These are phyloP conservation scores for Chlamydomonas eustigma DNA, from an alignment of 139 green algal genomes.

Conservation along the genomic window DNA sequence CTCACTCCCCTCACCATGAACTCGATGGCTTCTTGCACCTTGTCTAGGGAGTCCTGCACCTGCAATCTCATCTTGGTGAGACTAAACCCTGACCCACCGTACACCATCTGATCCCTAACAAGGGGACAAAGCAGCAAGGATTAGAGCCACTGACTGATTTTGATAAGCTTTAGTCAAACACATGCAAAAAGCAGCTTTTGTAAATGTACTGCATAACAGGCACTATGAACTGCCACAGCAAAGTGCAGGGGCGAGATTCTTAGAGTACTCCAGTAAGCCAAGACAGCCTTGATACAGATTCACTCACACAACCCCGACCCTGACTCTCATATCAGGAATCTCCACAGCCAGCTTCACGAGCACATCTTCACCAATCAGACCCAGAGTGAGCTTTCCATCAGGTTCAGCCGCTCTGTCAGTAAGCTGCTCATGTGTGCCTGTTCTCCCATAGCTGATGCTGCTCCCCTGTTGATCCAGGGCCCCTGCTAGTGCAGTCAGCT, in stretches of 20 bases:
- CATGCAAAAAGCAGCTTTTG: too few species aligned
- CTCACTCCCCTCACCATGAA: constrained; percentile 81
- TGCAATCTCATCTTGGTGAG: constrained; percentile 61
- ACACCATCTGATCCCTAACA: constrained; percentile 72
- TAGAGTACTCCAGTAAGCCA: too few species aligned
- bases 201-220: too few species aligned
- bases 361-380: constrained; percentile 55
- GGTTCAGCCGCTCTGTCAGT: constrained; percentile 2
- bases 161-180: too few species aligned
- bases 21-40: constrained; percentile 68
- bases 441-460: too few species aligned
- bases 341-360: constrained; percentile 76
- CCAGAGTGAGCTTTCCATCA: constrained; percentile 6
- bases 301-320: constrained; percentile 68
- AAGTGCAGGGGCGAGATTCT: too few species aligned
- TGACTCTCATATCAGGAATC: constrained; percentile 80
- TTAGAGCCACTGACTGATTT: too few species aligned
- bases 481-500: constrained; percentile 58
- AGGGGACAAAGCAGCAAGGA: too few species aligned
- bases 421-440: neutral
- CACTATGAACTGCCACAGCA: too few species aligned
- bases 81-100: constrained; percentile 56
- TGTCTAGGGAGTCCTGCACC: constrained; percentile 48
- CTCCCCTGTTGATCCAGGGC: too few species aligned
- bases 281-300: too few species aligned